Percentiles rank a stretch among this genome's conserved stretches.
phyloP scores from a whole-genome alignment of 2,329 filamentous ascomycete species.

The Curvularia spicifera region DNA sequence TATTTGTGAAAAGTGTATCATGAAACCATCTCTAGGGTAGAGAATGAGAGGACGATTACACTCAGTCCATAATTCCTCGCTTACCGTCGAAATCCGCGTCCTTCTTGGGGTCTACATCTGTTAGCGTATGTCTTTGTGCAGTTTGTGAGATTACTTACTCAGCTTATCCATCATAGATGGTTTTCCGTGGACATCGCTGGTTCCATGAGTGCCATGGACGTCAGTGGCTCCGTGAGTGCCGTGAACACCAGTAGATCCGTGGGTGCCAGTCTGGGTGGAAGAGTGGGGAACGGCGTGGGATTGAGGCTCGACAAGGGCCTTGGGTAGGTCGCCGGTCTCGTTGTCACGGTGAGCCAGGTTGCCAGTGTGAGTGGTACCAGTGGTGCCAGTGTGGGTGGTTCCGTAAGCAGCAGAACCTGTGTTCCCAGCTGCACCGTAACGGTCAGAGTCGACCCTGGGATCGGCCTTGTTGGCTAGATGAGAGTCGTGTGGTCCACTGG shows the following conservation, averaged over 20 bases:
- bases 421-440: constrained; percentile 16
- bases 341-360: constrained; percentile 13
- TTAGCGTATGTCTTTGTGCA: neutral
- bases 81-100: constrained; percentile 63
- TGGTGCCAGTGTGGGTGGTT: too few species aligned
- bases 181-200: constrained; percentile 39
- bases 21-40: neutral
- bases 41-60: neutral
- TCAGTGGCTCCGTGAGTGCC: constrained; percentile 7
- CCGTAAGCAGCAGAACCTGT: too few species aligned
- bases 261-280: neutral
- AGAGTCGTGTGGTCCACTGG: constrained; percentile 11
- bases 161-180: constrained; percentile 58
- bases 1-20: constrained; percentile 15
- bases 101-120: constrained; percentile 52
- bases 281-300: constrained; percentile 17
- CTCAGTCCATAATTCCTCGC: constrained; percentile 59
- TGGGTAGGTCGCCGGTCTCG: constrained; percentile 15
- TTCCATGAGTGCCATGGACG: constrained; percentile 8
- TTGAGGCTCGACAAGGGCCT: constrained; percentile 14
- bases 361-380: too few species aligned
- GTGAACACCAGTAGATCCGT: constrained; percentile 7
- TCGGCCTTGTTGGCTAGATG: constrained; percentile 40
- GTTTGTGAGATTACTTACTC: constrained; percentile 28
- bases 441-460: constrained; percentile 46